phyloP scores from a whole-genome alignment of 495 filamentous ascomycete genomes.

The Penicillium dipodomyicola region DNA sequence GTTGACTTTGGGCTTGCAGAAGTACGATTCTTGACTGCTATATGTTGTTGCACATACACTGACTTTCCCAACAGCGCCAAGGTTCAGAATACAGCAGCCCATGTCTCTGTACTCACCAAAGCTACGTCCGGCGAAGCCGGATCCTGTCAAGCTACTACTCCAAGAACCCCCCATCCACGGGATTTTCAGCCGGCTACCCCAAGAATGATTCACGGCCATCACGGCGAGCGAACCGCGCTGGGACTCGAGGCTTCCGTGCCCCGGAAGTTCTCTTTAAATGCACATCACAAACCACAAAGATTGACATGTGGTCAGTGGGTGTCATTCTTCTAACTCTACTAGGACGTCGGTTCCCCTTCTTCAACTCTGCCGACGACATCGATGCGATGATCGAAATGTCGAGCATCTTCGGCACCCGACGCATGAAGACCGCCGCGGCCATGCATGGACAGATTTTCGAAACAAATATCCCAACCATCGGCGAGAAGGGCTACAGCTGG shows the following conservation, averaged over 20 bases:
- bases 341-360: slow-evolving; percentile 90
- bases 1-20: slow-evolving; percentile 97
- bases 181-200: slow-evolving; percentile 66
- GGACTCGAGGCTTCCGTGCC: slow-evolving; percentile 93
- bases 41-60: slow-evolving; percentile 5
- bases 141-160: slow-evolving; percentile 44
- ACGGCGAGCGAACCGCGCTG: slow-evolving; percentile 87
- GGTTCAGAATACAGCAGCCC: slow-evolving; percentile 43
- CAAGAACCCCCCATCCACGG: slow-evolving; percentile 36
- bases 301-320: slow-evolving; percentile 95
- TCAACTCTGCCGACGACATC: slow-evolving; percentile 94
- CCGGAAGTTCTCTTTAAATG: slow-evolving; percentile 98
- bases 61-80: slow-evolving; percentile 31
- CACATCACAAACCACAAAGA: slow-evolving; percentile 90
- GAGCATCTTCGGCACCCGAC: slow-evolving; percentile 82
- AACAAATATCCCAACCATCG: slow-evolving; percentile 85
- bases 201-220: slow-evolving; percentile 86
- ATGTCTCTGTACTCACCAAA: slow-evolving; percentile 42
- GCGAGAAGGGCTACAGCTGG: slow-evolving; percentile 75
- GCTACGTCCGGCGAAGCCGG: slow-evolving; percentile 38
- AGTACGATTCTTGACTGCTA: slow-evolving; percentile 26
- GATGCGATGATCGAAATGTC: slow-evolving; percentile 97
- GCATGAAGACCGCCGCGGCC: slow-evolving; percentile 77
- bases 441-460: slow-evolving; percentile 88
- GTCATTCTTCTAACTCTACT: slow-evolving; percentile 92